Percentiles rank a stretch among this genome's conserved stretches.
Conservation (phyloP, 1,139 yeast species). For the Blastobotrys elegans region DNA sequence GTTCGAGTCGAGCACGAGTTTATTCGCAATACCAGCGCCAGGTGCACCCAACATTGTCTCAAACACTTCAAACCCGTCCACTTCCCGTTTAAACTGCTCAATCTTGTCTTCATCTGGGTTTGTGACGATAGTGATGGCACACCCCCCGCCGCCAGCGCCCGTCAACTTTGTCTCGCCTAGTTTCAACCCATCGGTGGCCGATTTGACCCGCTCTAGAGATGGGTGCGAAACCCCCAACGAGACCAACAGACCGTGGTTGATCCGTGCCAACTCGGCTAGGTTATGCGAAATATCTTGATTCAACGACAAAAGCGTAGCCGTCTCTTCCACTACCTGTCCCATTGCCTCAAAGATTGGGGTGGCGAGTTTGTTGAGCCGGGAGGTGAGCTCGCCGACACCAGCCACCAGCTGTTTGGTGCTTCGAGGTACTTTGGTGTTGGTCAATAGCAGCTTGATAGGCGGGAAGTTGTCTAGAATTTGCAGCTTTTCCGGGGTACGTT, state of each 20-base stretch:
- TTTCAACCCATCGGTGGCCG: slow-evolving; percentile 52
- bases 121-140: slow-evolving; percentile 81
- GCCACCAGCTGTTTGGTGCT: slow-evolving; percentile 82
- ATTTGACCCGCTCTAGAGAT: slow-evolving; percentile 64
- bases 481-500: slow-evolving; percentile 42
- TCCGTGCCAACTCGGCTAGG: slow-evolving; percentile 62
- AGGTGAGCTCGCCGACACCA: slow-evolving; percentile 57
- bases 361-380: slow-evolving; percentile 50
- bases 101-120: slow-evolving; percentile 44
- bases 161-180: slow-evolving; percentile 91
- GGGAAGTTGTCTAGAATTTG: slow-evolving; percentile 45
- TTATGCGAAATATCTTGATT: slow-evolving; percentile 1
- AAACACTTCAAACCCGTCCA: slow-evolving; percentile 55
- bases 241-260: slow-evolving; percentile 84
- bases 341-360: slow-evolving; percentile 53
- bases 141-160: slow-evolving; percentile 99
- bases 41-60: slow-evolving; percentile 83
- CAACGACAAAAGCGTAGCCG: slow-evolving; percentile 41
- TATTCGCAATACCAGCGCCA: slow-evolving; percentile 55
- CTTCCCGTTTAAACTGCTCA: slow-evolving; percentile 34
- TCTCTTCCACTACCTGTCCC: slow-evolving; percentile 51
- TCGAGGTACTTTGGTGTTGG: slow-evolving; percentile 82
- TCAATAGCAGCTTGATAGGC: slow-evolving; percentile 63
- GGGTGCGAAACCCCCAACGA: slow-evolving; percentile 94
- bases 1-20: neutral